Percentiles rank a stretch among this genome's conserved stretches.
Evolutionary conservation across 768 basidiomycete species (phyloP).

Genomic region (Psilocybe subaeruginosa): DNA sequence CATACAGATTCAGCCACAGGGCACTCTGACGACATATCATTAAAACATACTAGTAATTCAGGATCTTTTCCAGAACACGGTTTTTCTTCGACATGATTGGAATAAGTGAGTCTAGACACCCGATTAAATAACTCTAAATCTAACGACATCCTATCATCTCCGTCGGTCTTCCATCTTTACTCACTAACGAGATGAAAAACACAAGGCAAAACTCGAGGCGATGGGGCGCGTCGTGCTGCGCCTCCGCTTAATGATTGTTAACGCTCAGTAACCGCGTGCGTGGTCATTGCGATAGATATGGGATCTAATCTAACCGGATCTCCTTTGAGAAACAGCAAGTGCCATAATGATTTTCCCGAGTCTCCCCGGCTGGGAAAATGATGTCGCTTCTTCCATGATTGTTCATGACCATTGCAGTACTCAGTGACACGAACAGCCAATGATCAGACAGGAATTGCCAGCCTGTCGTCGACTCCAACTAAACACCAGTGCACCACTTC

Average conservation of each 20-base stretch:
- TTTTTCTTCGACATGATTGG: too few species aligned
- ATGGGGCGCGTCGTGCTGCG: not conserved
- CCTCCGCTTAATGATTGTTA: not conserved
- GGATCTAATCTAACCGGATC: not conserved
- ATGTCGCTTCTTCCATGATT: too few species aligned
- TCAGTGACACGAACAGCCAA: not conserved
- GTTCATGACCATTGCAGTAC: not conserved
- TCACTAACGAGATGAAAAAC: not conserved
- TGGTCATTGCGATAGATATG: not conserved
- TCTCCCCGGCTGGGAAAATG: too few species aligned
- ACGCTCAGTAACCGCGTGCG: not conserved
- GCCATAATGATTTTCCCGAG: not conserved
- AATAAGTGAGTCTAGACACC: not conserved
- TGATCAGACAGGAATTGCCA: not conserved
- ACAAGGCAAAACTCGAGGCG: conserved; percentile 2
- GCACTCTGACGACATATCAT: not conserved
- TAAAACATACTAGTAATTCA: not conserved
- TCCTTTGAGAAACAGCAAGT: not conserved
- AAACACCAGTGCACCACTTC: too few species aligned
- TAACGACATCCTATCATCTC: not conserved
- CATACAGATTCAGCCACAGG: not conserved
- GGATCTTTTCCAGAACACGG: too few species aligned
- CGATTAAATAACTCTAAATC: not conserved
- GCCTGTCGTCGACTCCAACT: not conserved
- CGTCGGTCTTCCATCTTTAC: not conserved